Percentiles rank a stretch among this genome's conserved stretches.
Evolutionary conservation across 495 filamentous ascomycete genomes (phyloP).

Genomic region (Aspergillus wentii): DNA sequence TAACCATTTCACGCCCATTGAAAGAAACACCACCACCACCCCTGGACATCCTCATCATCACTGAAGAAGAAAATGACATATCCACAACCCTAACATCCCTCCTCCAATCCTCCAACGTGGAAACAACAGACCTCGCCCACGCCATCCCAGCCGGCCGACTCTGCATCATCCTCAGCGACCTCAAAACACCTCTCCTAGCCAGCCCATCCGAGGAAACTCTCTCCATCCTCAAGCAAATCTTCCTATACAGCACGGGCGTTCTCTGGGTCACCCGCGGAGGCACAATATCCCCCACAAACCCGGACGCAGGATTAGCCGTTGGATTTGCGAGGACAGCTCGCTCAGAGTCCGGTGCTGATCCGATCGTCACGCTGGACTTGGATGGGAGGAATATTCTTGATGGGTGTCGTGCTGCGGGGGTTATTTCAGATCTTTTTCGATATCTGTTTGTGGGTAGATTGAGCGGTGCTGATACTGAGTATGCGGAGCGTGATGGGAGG

Average conservation of each 20-base stretch:
- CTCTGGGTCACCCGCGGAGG: slow-evolving; percentile 26
- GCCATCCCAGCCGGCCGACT: slow-evolving; percentile 12
- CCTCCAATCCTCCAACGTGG: neutral
- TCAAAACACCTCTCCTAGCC: slow-evolving; percentile 4
- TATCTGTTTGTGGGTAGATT: slow-evolving; percentile 7
- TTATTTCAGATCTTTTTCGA: slow-evolving; percentile 12
- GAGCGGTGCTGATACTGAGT: slow-evolving; percentile 13
- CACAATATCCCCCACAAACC: slow-evolving; percentile 7
- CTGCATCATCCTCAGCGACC: slow-evolving; percentile 20
- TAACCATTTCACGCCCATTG: slow-evolving; percentile 5
- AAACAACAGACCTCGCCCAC: slow-evolving; percentile 4
- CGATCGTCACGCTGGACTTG: slow-evolving; percentile 24
- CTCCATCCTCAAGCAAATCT: slow-evolving; percentile 15
- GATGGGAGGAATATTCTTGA: slow-evolving; percentile 7
- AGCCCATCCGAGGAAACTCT: slow-evolving; percentile 3
- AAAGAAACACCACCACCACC: neutral
- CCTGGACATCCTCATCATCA: slow-evolving; percentile 11
- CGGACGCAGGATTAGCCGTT: slow-evolving; percentile 14
- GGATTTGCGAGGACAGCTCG: slow-evolving; percentile 30
- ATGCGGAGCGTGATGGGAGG: slow-evolving; percentile 21
- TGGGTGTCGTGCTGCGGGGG: neutral
- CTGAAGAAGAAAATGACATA: neutral
- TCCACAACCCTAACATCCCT: neutral
- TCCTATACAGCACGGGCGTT: slow-evolving; percentile 15
- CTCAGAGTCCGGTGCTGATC: slow-evolving; percentile 20